Conservation (phyloP, 192 early-diverging fungal species). For the Coemansia sp. region DNA sequence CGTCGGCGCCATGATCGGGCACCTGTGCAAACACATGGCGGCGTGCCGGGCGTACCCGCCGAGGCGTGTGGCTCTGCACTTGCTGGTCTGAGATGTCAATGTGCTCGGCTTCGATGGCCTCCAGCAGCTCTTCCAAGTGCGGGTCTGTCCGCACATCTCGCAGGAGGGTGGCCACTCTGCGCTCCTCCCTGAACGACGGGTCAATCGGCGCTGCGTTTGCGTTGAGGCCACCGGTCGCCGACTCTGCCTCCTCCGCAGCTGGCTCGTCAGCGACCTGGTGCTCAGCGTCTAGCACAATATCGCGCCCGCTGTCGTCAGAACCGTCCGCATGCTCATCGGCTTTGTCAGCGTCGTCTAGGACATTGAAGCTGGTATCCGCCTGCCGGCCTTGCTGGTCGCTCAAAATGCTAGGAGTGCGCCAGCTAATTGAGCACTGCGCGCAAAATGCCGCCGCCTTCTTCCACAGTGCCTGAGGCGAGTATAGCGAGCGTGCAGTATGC, state of each 20-base stretch:
- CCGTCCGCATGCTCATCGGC: neutral
- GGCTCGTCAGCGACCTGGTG: neutral
- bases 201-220: constrained; percentile 19
- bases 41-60: constrained; percentile 9
- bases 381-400: neutral
- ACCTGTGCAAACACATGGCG: constrained; percentile 2
- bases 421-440: constrained; percentile 9
- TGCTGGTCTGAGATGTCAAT: constrained; percentile 23
- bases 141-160: constrained; percentile 22
- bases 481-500: constrained; percentile 29
- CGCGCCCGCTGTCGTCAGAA: neutral
- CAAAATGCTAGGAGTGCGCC: neutral
- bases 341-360: neutral
- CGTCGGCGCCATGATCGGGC: neutral
- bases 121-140: constrained; percentile 27
- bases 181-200: constrained; percentile 44
- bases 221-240: neutral
- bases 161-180: constrained; percentile 33
- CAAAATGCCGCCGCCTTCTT: constrained; percentile 13
- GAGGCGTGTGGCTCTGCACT: constrained; percentile 9
- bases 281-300: neutral
- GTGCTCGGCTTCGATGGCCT: constrained; percentile 18
- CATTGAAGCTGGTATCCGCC: neutral
- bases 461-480: constrained; percentile 12
- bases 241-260: neutral